Base-by-base conservation (phyloP, 345 rosid genomes). In the Salix suchowensis region DNA sequence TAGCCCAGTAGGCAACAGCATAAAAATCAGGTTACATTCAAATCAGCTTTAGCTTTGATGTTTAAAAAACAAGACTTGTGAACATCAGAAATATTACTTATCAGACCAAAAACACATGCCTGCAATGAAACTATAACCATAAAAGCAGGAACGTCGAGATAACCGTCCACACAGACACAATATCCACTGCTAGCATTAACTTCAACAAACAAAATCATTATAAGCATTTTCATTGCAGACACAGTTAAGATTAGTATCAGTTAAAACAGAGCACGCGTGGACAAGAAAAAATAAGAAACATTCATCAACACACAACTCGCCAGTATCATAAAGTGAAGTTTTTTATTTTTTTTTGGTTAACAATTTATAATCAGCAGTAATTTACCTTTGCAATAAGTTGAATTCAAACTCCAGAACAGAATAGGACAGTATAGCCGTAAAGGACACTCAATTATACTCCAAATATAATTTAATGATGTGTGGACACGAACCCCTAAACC, bases 381-480 rank as follows among this genome's bases (percentile, higher is more conserved):
- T 19, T 18, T 34, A 66, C 69, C 39, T 66, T 30, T 37, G 36
- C 42, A 18, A 16, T 9, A 34, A 34, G 23, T 37, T 18, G 71
- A 78, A 70, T 74, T 82, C 74, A 65, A 58, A 78, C 71, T 68
- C 68, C 24, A 6, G 39, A 58, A 32, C 52, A 73, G 68, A 21
- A 44, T 6, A 28, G 30, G 62, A 7, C 65, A 28, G 71, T 19
- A 34, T 32, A 18, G n/a, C 14, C 50, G 50, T 50, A 42, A 65
- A 67, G 2, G 28, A 48, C 68, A 4, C 30, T 1, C 42, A 74
- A 78, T 74, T 39, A 24, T 30, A 66, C 6, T 1, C 73, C 36
- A 7, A 64, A 79, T 16, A 48, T 16, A 76, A 68, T 48, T n/a
- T 50, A 77, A 55, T 23, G 50, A 78, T 32, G 46, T 39, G 15